Evolutionary conservation across 1,284 basidiomycete species (phyloP).

Genomic region (Ganoderma lucidum): DNA sequence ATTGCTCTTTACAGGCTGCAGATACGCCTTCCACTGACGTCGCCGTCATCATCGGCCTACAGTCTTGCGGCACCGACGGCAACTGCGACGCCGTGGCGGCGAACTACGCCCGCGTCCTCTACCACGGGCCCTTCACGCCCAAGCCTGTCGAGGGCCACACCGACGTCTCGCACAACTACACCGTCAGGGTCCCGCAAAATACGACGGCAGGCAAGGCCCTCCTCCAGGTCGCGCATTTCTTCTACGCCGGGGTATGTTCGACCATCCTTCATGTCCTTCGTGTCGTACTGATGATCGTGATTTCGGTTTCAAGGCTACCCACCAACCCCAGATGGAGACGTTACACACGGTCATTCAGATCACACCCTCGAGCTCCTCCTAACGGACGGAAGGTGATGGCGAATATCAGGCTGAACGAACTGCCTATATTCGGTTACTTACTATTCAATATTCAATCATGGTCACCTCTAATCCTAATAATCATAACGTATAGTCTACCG

Average conservation of each 20-base stretch:
- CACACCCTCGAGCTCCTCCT: background rate
- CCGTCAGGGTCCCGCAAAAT: conserved; percentile 9
- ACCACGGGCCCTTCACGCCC: conserved; percentile 1
- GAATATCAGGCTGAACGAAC: background rate
- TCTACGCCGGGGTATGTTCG: background rate
- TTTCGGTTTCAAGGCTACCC: background rate
- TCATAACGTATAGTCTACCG: background rate
- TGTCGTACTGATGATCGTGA: background rate
- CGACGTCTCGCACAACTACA: conserved; percentile 13
- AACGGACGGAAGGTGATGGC: background rate
- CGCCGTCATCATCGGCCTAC: conserved; percentile 13
- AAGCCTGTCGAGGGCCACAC: conserved; percentile 7
- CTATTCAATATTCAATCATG: too few species aligned
- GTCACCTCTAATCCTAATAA: background rate
- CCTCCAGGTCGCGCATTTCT: conserved; percentile 13
- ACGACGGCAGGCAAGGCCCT: conserved; percentile 5
- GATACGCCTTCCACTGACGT: conserved; percentile 12
- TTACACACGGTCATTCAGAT: conserved; percentile 10
- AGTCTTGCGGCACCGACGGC: background rate
- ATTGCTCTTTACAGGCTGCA: background rate
- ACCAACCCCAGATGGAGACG: conserved; percentile 12
- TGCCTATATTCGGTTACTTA: background rate
- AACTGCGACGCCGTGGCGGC: conserved; percentile 9
- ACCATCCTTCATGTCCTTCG: background rate
- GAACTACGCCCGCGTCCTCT: conserved; percentile 4